Evolutionary conservation across 352 stramenopile species (phyloP).

Genomic region (Phytophthora chlamydospora): DNA sequence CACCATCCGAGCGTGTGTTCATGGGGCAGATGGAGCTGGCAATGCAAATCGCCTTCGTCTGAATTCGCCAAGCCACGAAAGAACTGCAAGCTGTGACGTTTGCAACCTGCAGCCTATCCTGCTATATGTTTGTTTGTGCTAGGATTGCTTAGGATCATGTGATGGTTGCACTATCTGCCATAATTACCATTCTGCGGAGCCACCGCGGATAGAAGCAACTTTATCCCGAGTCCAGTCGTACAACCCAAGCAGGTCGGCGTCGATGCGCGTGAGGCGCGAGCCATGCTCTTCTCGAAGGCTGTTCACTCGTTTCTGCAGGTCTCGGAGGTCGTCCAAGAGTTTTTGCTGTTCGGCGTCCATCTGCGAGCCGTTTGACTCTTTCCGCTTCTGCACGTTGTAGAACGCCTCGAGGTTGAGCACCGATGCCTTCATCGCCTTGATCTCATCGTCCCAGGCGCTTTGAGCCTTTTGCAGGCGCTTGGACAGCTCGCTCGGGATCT

Average conservation of each 20-base stretch:
- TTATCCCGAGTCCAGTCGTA: conserved; percentile 69
- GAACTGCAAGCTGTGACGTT: conserved; percentile 7
- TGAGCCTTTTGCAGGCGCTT: conserved; percentile 56
- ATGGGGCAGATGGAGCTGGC: conserved; percentile 17
- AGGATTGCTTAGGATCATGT: too few species aligned
- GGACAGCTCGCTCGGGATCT: conserved; percentile 59
- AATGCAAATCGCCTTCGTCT: conserved; percentile 10
- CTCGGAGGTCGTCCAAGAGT: conserved; percentile 22
- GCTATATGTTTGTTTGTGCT: too few species aligned
- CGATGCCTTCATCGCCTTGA: conserved; percentile 39
- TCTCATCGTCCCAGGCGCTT: conserved; percentile 43
- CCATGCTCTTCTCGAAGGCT: conserved; percentile 42
- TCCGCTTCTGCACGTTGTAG: conserved; percentile 28
- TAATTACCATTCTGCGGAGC: not conserved
- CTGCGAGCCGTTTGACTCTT: conserved; percentile 4
- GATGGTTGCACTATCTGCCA: not conserved
- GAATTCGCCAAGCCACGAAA: conserved; percentile 17
- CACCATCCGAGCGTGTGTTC: conserved; percentile 24
- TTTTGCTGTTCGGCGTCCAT: conserved; percentile 28
- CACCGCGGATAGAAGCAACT: conserved; percentile 20
- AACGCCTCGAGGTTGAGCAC: conserved; percentile 42
- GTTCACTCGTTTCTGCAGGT: conserved; percentile 24
- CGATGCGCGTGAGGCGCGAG: conserved; percentile 38
- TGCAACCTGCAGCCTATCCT: conserved; percentile 1
- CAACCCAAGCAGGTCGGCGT: conserved; percentile 54